phyloP scores from a whole-genome alignment of 257 asterid genomes.

The Solanum ossicruentum region DNA sequence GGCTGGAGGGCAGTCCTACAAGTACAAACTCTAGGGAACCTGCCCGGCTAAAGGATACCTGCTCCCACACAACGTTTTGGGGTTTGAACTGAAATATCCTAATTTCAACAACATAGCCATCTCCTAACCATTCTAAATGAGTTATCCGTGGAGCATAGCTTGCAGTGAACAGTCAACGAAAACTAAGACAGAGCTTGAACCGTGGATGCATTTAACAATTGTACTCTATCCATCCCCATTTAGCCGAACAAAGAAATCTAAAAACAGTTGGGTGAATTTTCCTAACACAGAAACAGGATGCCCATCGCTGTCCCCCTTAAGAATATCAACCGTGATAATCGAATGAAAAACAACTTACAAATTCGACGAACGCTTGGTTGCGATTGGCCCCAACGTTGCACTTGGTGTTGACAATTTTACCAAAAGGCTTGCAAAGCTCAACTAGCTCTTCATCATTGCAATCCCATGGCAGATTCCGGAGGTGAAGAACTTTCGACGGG shows the following conservation, averaged over 20 bases:
- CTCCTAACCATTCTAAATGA: neutral
- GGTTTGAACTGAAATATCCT: neutral
- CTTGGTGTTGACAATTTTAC: conserved; percentile 71
- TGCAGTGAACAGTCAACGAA: neutral
- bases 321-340: neutral
- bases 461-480: conserved; percentile 82
- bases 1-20: neutral
- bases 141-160: neutral
- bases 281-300: neutral
- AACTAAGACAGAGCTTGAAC: neutral
- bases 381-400: conserved; percentile 75
- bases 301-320: neutral
- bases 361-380: conserved; percentile 85
- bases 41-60: neutral
- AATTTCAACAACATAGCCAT: neutral
- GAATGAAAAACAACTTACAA: conserved; percentile 27
- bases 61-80: neutral
- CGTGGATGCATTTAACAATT: neutral
- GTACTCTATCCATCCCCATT: neutral
- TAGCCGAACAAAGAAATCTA: neutral
- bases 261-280: neutral
- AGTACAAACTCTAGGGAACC: neutral
- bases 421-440: conserved; percentile 68
- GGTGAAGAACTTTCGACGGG: conserved; percentile 83
- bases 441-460: conserved; percentile 69